A percentile compares a stretch with the other conserved stretches of the same genome.
These are phyloP conservation scores for Solanum infundibuliforme DNA, from an alignment of 257 asterid species.

Conservation along the genomic window DNA sequence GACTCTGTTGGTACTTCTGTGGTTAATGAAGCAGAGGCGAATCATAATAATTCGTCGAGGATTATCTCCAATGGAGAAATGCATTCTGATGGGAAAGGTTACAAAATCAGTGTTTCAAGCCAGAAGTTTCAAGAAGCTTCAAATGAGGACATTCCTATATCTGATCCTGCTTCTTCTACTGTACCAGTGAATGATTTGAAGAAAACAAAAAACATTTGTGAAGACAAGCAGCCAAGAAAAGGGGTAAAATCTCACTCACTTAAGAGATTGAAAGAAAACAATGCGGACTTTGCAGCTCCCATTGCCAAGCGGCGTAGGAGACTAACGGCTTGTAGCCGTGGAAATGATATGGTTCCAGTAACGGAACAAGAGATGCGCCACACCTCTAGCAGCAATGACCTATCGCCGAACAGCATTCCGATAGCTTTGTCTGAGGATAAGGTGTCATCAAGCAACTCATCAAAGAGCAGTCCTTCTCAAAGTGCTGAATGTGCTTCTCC, in stretches of 20 bases:
- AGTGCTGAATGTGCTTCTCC: conserved; percentile 19
- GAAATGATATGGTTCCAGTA: conserved; percentile 8
- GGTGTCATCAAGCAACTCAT: conserved; percentile 37
- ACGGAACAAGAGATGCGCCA: conserved; percentile 24
- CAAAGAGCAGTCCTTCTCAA: conserved; percentile 34
- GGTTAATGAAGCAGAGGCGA: conserved; percentile 2
- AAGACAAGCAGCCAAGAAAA: conserved; percentile 22
- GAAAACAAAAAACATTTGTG: conserved; percentile 10
- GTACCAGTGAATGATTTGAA: conserved; percentile 4
- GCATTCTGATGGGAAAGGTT: conserved; percentile 10
- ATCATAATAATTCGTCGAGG: neutral
- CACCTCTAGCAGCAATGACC: conserved; percentile 11
- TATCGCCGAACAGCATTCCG: conserved; percentile 12
- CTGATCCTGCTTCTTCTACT: conserved; percentile 9
- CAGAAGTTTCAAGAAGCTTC: neutral
- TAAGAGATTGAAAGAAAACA: conserved; percentile 22
- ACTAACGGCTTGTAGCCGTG: conserved; percentile 17
- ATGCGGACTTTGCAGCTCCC: conserved; percentile 17
- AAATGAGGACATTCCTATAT: conserved; percentile 2
- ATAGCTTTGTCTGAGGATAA: conserved; percentile 25
- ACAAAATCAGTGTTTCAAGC: conserved; percentile 5
- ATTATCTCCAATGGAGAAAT: conserved; percentile 12
- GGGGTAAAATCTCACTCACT: conserved; percentile 7
- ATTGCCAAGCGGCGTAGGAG: conserved; percentile 24
- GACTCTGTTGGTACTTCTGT: conserved; percentile 12